phyloP scores from a whole-genome alignment of 495 filamentous ascomycete species.

The Collariella sp. region DNA sequence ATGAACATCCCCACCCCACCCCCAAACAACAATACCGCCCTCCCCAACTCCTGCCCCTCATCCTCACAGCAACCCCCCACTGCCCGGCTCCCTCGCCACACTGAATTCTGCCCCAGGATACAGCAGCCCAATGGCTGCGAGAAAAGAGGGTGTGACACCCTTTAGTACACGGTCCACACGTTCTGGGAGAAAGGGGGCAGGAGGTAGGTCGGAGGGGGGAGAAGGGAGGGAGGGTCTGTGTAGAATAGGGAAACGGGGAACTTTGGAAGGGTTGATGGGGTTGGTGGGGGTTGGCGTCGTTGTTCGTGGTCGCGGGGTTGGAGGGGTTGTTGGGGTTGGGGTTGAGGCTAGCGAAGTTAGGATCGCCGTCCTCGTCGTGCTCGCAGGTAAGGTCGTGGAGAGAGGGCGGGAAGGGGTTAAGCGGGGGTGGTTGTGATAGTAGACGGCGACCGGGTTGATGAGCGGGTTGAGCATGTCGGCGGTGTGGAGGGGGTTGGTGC shows the following conservation, averaged over 20 bases:
- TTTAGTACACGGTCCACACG: background rate
- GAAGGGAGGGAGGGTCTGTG: background rate
- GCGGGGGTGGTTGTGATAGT: background rate
- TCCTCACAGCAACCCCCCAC: background rate
- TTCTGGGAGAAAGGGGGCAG: slow-evolving; percentile 1
- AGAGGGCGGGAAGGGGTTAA: too few relatives aligned
- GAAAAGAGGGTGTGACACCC: background rate
- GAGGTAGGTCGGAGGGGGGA: background rate
- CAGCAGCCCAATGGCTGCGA: background rate
- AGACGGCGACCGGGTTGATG: background rate
- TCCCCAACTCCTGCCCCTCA: background rate
- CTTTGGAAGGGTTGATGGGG: background rate
- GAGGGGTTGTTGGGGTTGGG: background rate
- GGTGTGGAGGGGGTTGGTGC: background rate
- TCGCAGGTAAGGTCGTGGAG: too few relatives aligned
- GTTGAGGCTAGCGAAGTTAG: too few relatives aligned
- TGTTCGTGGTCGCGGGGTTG: background rate
- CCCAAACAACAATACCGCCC: background rate
- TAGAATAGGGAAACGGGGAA: background rate
- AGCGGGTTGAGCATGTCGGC: background rate
- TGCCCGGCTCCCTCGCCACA: background rate
- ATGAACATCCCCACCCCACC: background rate
- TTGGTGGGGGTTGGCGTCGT: background rate
- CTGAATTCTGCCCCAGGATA: slow-evolving; percentile 1
- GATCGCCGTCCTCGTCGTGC: too few relatives aligned